These are phyloP conservation scores for Lipomyces spencermartinsiae DNA, from an alignment of 805 yeast genomes.

Conservation along the genomic window DNA sequence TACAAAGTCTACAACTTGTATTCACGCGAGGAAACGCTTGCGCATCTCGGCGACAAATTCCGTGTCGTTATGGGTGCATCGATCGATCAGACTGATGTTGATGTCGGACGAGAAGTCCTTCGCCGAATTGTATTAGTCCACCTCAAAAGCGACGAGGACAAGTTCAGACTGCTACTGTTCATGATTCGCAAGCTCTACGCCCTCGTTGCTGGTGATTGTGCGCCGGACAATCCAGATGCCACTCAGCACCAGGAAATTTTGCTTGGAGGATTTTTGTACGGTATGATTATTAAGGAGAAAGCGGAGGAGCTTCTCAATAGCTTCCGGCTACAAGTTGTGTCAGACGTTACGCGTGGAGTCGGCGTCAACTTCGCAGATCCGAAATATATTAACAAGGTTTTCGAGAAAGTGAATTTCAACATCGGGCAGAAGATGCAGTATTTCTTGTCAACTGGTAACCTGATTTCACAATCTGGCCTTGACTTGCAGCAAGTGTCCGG, in stretches of 20 bases:
- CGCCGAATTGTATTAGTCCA: conserved; percentile 89
- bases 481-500: conserved; percentile 98
- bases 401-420: conserved; percentile 83
- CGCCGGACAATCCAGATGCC: conserved; percentile 98
- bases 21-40: conserved; percentile 86
- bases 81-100: conserved; percentile 84
- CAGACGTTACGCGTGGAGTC: conserved; percentile 66
- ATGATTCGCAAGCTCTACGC: conserved; percentile 96
- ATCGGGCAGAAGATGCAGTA: conserved; percentile 94
- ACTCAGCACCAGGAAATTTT: conserved; percentile 97
- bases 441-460: conserved; percentile 94
- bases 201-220: conserved; percentile 94
- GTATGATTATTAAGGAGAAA: conserved; percentile 96
- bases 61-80: conserved; percentile 90
- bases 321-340: conserved; percentile 73
- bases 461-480: conserved; percentile 95
- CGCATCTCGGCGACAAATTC: conserved; percentile 94
- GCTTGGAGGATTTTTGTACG: conserved; percentile 93
- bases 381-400: conserved; percentile 80
- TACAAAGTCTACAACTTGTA: conserved; percentile 81
- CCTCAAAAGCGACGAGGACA: conserved; percentile 69
- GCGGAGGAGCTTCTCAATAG: conserved; percentile 87
- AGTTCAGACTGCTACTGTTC: conserved; percentile 84
- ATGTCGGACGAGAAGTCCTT: conserved; percentile 86
- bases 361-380: conserved; percentile 84